Percentiles rank a stretch among this genome's conserved stretches.
These are phyloP conservation scores for Curvularia verruculosa DNA, from an alignment of 2,329 filamentous ascomycete species.

Conservation along the genomic window DNA sequence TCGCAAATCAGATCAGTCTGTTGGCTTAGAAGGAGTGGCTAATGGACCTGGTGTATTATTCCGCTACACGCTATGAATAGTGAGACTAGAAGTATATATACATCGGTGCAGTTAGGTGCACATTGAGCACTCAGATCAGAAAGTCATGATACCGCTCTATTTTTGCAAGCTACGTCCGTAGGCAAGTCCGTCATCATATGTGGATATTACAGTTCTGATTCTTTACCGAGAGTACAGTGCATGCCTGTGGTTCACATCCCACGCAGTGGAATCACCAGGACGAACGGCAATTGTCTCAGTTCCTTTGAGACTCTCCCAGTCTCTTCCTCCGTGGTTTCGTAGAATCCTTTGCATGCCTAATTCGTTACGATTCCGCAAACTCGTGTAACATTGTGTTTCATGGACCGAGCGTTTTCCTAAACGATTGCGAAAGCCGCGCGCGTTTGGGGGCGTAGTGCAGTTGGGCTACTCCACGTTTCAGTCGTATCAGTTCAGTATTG, in stretches of 20 bases:
- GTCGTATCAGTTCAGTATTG: not conserved
- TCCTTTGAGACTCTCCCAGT: not conserved
- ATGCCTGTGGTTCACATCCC: not conserved
- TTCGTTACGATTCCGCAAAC: not conserved
- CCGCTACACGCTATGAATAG: slow-evolving; percentile 16
- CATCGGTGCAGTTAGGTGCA: not conserved
- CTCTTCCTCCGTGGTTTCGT: not conserved
- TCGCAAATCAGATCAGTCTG: slow-evolving; percentile 16
- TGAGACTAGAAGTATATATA: not conserved
- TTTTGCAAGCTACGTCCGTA: not conserved
- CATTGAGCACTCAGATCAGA: no score
- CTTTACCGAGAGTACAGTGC: not conserved
- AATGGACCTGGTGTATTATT: slow-evolving; percentile 20
- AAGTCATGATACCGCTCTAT: not conserved
- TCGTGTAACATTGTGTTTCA: not conserved
- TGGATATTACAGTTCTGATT: not conserved
- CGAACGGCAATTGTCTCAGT: not conserved
- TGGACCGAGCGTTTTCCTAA: slow-evolving; percentile 1
- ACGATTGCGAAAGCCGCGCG: not conserved
- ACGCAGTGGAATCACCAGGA: not conserved
- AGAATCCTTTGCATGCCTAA: not conserved
- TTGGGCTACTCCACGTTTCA: slow-evolving; percentile 1
- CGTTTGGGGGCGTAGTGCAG: not conserved
- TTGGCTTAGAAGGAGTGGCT: slow-evolving; percentile 22
- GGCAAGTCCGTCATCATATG: not conserved